phyloP scores from a whole-genome alignment of 306 rosid genomes.

The Lathyrus sativus region DNA sequence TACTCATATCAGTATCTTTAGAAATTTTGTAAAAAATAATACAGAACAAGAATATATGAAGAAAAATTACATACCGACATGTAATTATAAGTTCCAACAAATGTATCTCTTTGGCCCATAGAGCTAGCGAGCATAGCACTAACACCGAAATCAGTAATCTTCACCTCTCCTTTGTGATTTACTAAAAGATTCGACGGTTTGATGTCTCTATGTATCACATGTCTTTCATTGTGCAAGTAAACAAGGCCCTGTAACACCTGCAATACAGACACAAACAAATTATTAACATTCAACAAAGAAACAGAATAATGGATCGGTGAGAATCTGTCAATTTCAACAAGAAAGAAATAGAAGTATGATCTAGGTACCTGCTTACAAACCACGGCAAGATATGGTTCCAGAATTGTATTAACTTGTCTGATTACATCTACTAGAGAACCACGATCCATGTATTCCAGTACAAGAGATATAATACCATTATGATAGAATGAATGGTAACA shows the following conservation, averaged over 20 bases:
- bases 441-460: slow-evolving; percentile 97
- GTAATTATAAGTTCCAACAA: slow-evolving; percentile 96
- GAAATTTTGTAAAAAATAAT: too few relatives aligned
- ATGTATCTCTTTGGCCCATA: slow-evolving; percentile 97
- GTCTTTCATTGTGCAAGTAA: slow-evolving; percentile 91
- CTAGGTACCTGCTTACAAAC: slow-evolving; percentile 85
- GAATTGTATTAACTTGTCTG: slow-evolving; percentile 88
- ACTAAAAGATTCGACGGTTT: slow-evolving; percentile 94
- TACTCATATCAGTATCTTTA: too few relatives aligned
- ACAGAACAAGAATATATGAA: background rate
- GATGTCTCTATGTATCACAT: slow-evolving; percentile 95
- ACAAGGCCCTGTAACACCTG: slow-evolving; percentile 97
- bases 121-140: slow-evolving; percentile 96
- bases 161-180: slow-evolving; percentile 96
- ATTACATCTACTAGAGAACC: slow-evolving; percentile 89
- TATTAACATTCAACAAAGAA: slow-evolving; percentile 30
- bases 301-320: slow-evolving; percentile 9
- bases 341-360: slow-evolving; percentile 20
- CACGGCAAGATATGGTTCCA: slow-evolving; percentile 98
- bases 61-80: slow-evolving; percentile 86
- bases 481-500: slow-evolving; percentile 95
- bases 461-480: slow-evolving; percentile 89
- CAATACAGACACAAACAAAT: slow-evolving; percentile 31
- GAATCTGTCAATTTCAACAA: slow-evolving; percentile 32
- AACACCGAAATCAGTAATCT: slow-evolving; percentile 98